Evolutionary conservation across 2,329 filamentous ascomycete genomes (phyloP).

Genomic region (Xylaria sp.): DNA sequence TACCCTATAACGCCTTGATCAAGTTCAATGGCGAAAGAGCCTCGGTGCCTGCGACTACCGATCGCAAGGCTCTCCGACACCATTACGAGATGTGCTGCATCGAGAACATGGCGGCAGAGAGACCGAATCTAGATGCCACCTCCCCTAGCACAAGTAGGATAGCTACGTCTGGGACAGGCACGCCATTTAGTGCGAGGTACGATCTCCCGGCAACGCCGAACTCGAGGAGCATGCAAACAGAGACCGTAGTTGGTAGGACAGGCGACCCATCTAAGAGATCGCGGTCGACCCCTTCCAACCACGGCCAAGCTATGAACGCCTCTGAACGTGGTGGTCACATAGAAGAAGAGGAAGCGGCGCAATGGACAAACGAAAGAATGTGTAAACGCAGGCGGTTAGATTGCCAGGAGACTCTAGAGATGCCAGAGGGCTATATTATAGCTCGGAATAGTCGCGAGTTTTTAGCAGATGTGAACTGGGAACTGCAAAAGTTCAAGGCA

Average conservation of each 20-base stretch:
- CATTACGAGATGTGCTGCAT: conserved; percentile 18
- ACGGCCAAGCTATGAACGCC: too few species aligned
- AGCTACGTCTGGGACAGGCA: background rate
- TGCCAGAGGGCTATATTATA: too few species aligned
- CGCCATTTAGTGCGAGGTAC: background rate
- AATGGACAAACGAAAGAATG: too few species aligned
- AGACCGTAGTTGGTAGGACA: background rate
- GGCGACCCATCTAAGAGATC: too few species aligned
- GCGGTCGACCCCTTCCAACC: too few species aligned
- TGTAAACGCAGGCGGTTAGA: too few species aligned
- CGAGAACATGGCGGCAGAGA: conserved; percentile 12
- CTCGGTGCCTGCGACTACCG: background rate
- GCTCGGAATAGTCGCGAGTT: too few species aligned
- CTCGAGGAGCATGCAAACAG: background rate
- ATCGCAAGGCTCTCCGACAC: background rate
- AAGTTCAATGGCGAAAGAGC: conserved; percentile 6
- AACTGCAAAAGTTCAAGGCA: too few species aligned
- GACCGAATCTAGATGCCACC: background rate
- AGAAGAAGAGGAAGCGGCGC: too few species aligned
- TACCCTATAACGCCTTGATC: conserved; percentile 1
- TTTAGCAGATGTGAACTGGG: too few species aligned
- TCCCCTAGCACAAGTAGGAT: background rate
- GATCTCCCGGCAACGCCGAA: background rate
- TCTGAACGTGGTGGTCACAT: too few species aligned
- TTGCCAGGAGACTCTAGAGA: too few species aligned